Conservation (phyloP, 805 yeast genomes). For the Metschnikowia chrysomelidarum region DNA sequence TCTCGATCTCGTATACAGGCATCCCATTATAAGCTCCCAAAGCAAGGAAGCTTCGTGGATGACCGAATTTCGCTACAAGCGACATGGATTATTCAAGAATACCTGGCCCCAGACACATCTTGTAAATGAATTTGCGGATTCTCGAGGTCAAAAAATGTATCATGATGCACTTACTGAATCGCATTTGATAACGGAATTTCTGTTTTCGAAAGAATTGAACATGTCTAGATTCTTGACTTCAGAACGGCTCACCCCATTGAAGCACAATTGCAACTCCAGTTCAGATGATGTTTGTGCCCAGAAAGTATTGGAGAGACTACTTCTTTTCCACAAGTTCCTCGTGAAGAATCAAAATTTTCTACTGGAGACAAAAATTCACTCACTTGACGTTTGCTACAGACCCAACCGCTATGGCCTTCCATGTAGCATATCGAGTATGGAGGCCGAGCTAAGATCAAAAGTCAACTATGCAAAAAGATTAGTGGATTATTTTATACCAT, state of each 20-base stretch:
- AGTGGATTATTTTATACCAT: slow-evolving; percentile 22
- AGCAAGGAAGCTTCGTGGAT: slow-evolving; percentile 19
- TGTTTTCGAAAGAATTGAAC: slow-evolving; percentile 12
- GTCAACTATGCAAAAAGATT: slow-evolving; percentile 25
- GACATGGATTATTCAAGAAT: slow-evolving; percentile 22
- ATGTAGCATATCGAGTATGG: slow-evolving; percentile 26
- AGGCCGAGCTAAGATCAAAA: slow-evolving; percentile 24
- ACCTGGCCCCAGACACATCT: slow-evolving; percentile 39
- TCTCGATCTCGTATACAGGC: slow-evolving; percentile 31
- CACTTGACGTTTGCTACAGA: slow-evolving; percentile 33
- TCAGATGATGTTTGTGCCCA: neutral
- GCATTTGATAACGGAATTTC: slow-evolving; percentile 11
- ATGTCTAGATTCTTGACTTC: slow-evolving; percentile 2
- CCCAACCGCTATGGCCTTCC: slow-evolving; percentile 33
- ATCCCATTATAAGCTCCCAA: too few relatives aligned
- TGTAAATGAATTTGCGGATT: slow-evolving; percentile 24
- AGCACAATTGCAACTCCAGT: neutral
- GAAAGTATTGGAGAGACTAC: slow-evolving; percentile 14
- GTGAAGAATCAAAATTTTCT: slow-evolving; percentile 18
- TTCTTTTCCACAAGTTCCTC: slow-evolving; percentile 23
- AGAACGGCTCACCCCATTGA: slow-evolving; percentile 6
- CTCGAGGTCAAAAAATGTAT: slow-evolving; percentile 16
- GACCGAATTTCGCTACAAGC: slow-evolving; percentile 19
- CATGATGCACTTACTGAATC: slow-evolving; percentile 13
- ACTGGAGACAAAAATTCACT: slow-evolving; percentile 25